These are phyloP conservation scores for Syzygium jambos DNA, from an alignment of 345 rosid genomes.

Conservation along the genomic window DNA sequence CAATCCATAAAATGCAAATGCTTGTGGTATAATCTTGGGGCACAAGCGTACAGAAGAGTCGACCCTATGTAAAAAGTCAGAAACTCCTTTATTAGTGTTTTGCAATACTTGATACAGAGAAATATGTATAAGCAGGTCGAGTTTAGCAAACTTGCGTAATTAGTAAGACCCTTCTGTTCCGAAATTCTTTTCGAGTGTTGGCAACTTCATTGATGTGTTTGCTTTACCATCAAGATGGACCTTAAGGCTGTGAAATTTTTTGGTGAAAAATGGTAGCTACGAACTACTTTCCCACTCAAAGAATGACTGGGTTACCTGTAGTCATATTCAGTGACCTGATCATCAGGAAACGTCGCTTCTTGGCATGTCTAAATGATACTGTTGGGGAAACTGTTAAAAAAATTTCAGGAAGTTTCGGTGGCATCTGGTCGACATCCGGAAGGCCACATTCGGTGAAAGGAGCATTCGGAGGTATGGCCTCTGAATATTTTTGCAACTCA, in stretches of 20 bases:
- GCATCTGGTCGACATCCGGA: too few species aligned
- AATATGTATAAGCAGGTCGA: not conserved
- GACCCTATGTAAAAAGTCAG: not conserved
- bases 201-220: not conserved
- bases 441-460: too few species aligned
- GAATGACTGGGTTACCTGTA: not conserved
- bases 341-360: not conserved
- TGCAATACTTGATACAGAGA: not conserved
- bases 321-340: not conserved
- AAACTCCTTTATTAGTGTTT: not conserved
- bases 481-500: too few species aligned
- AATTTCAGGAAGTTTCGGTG: too few species aligned
- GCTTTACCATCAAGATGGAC: not conserved
- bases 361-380: not conserved
- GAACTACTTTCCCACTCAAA: not conserved
- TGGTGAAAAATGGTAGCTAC: accelerated
- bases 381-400: too few species aligned
- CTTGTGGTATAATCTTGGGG: too few species aligned
- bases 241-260: not conserved
- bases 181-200: not conserved
- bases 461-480: too few species aligned
- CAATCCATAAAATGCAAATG: not conserved
- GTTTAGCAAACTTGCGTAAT: not conserved
- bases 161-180: not conserved
- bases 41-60: not conserved